phyloP scores from a whole-genome alignment of 176 grass and related monocot genomes.

The Cymbopogon citratus region DNA sequence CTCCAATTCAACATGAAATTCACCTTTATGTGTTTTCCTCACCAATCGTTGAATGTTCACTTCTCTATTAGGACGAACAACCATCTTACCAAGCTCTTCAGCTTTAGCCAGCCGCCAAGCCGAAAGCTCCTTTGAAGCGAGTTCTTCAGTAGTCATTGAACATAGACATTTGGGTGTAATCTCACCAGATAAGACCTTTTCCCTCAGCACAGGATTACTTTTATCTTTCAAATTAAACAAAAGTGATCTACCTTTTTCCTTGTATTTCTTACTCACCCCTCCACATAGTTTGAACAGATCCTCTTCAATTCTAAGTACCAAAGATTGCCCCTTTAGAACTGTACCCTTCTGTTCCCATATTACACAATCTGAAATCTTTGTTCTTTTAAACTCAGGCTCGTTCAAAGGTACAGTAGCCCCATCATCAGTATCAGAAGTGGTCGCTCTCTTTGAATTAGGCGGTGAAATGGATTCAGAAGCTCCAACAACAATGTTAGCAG shows the following conservation, averaged over 20 bases:
- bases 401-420: not conserved
- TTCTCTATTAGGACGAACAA: constrained; percentile 60
- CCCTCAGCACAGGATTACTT: constrained; percentile 57
- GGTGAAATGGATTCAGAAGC: constrained; percentile 9
- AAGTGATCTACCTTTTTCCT: constrained; percentile 75
- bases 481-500: constrained; percentile 18
- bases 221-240: constrained; percentile 83
- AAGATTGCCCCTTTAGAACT: constrained; percentile 32
- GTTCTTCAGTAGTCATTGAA: constrained; percentile 68
- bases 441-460: constrained; percentile 30
- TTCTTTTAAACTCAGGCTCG: constrained; percentile 25
- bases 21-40: constrained; percentile 85
- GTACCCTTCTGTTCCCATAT: constrained; percentile 8
- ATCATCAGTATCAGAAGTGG: constrained; percentile 12
- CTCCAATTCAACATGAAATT: constrained; percentile 77
- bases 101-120: constrained; percentile 77
- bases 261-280: constrained; percentile 85
- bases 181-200: constrained; percentile 61
- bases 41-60: constrained; percentile 52
- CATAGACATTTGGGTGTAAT: constrained; percentile 63
- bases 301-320: constrained; percentile 65
- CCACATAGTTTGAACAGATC: constrained; percentile 71
- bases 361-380: constrained; percentile 24
- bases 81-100: constrained; percentile 64
- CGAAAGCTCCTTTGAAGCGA: constrained; percentile 84